phyloP scores from a whole-genome alignment of 2,329 filamentous ascomycete species.

The Trichoderma gracile region DNA sequence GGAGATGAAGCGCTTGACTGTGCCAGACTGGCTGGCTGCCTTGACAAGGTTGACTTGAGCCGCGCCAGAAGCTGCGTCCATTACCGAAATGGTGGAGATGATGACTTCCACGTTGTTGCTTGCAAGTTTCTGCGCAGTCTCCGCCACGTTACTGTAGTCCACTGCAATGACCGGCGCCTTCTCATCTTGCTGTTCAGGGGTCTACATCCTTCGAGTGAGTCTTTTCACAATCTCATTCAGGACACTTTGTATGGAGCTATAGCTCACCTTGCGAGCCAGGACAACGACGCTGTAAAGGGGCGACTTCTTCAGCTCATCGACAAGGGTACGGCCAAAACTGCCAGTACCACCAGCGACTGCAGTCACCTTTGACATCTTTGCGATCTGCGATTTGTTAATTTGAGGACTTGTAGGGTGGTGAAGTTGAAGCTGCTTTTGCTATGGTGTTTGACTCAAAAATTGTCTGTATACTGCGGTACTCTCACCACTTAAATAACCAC shows the following conservation, averaged over 20 bases:
- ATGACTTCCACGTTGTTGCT: slow-evolving; percentile 16
- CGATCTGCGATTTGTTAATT: not conserved
- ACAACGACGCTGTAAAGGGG: slow-evolving; percentile 5
- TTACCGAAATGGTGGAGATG: slow-evolving; percentile 17
- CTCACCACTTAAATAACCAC: not conserved
- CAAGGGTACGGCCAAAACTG: slow-evolving; percentile 9
- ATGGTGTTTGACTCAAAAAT: not conserved
- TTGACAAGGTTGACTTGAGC: slow-evolving; percentile 21
- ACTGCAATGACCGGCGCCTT: slow-evolving; percentile 7
- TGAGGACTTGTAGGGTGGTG: not conserved
- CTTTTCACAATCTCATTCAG: no score
- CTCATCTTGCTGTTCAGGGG: not conserved
- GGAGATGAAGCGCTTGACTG: slow-evolving; percentile 20
- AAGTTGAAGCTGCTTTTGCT: not conserved
- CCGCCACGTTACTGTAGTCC: slow-evolving; percentile 14
- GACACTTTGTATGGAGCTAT: not conserved
- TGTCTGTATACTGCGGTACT: not conserved
- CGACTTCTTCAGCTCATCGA: slow-evolving; percentile 11
- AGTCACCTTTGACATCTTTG: slow-evolving; percentile 14
- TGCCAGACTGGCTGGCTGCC: slow-evolving; percentile 18
- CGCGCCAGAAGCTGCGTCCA: not conserved
- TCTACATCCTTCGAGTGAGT: not conserved
- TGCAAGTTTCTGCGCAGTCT: slow-evolving; percentile 9
- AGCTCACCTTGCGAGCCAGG: slow-evolving; percentile 11
- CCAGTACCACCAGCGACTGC: slow-evolving; percentile 18